These are phyloP conservation scores for Nepenthes gracilis DNA, from an alignment of 148 eudicot species.

Conservation along the genomic window DNA sequence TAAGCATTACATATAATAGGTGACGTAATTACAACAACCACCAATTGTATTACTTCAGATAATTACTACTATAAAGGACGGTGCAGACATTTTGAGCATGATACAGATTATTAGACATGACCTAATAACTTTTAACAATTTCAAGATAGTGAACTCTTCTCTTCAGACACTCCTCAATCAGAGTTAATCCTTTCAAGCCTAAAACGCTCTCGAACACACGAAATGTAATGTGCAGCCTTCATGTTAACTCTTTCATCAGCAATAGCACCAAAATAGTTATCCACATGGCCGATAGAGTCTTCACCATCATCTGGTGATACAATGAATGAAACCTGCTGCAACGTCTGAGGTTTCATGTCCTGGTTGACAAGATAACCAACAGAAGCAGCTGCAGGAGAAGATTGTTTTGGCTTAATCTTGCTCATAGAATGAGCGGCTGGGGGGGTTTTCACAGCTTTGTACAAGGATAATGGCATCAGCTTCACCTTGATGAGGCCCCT, in stretches of 20 bases:
- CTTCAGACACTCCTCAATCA: not conserved
- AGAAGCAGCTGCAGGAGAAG: constrained; percentile 8
- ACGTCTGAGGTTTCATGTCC: constrained; percentile 25
- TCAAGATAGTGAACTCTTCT: not conserved
- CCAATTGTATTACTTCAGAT: no score
- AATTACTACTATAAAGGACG: no score
- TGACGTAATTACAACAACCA: no score
- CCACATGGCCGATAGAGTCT: constrained; percentile 15
- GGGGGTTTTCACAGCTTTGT: constrained; percentile 7
- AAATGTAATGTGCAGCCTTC: constrained; percentile 49
- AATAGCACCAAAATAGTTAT: constrained; percentile 15
- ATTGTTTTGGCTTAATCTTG: constrained; percentile 6
- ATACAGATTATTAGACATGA: no score
- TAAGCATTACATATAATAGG: no score
- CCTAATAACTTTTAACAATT: no score
- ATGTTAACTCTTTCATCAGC: constrained; percentile 46
- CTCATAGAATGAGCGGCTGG: constrained; percentile 6
- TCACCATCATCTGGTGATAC: constrained; percentile 7
- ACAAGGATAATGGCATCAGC: constrained; percentile 11
- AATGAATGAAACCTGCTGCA: constrained; percentile 17
- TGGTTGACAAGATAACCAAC: constrained; percentile 28
- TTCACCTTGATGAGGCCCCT: constrained; percentile 23
- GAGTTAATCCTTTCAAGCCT: constrained; percentile 28
- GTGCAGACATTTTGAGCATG: no score
- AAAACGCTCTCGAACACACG: constrained; percentile 48